Evolutionary conservation across 305 asterid species (phyloP), one percentile per base, ranked within the genome.

Genomic region (Fraxinus platypoda): DNA sequence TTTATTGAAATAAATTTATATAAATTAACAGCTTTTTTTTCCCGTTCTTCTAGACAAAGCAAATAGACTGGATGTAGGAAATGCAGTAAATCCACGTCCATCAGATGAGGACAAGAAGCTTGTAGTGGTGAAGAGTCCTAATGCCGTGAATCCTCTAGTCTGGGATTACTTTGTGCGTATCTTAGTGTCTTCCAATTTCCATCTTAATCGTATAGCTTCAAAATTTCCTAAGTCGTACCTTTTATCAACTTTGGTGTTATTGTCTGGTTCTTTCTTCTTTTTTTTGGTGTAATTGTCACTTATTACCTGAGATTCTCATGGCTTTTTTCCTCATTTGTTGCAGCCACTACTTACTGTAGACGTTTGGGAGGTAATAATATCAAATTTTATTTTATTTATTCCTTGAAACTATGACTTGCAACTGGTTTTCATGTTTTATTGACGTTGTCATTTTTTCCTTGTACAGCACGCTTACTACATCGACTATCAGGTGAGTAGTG

Each of bases 341-440:
- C 97, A 96, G 99, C 98, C 99, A 15, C 94, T 96, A 87, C 94
- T 96, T 73, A 92, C 98, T 9, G 83, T 96, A 43, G 99, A 96
- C 80, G 98, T 96, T 49, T 96, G 99, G 99, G 99, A 96, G 98
- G 99, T 96, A 91, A 75, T 73, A 6, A 75, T 74, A 62, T 37
- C 30, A 64, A 43, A 19, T 28, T 4, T 73, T 74, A 46, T 38
- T 19, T 62, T 34, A 2, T 31, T 59, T 71, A 26, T 13, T 75
- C 49, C 25, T 19, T 17, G 9, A 1, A 34, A 68, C n/a, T 6
- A 52, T 62, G n/a, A 21, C 49, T 71, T 57, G 35, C 35, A 37
- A 21, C 79, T 72, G 70, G 30, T 54, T 83, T 59, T 85, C 70
- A 84, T 79, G 26, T 72, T 80, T 81, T 77, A 77, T 1, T 41